Conservation (phyloP, 2,329 filamentous ascomycete species). For the Pseudopyricularia javanii region DNA sequence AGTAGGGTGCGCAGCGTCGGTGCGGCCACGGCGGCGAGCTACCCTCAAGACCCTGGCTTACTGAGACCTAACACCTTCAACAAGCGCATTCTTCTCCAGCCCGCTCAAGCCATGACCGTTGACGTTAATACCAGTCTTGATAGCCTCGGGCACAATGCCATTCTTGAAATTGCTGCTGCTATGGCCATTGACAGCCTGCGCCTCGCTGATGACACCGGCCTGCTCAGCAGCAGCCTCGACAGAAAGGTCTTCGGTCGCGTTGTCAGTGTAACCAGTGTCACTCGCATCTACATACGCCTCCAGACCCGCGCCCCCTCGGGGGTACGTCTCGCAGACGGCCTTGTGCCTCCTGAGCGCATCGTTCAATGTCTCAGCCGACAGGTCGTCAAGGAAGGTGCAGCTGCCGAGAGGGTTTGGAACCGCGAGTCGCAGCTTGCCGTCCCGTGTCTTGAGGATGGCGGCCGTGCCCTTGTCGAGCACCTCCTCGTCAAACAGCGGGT, state of each 20-base stretch:
- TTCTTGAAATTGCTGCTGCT: not conserved
- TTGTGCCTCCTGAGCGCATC: conserved; percentile 51
- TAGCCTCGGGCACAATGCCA: not conserved
- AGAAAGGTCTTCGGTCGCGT: conserved; percentile 8
- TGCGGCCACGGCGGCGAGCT: too few relatives aligned
- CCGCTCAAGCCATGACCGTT: not conserved
- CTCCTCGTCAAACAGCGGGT: conserved; percentile 52
- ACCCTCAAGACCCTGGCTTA: too few relatives aligned
- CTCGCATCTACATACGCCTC: conserved; percentile 59
- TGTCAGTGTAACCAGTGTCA: conserved; percentile 47
- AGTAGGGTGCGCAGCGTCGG: too few relatives aligned
- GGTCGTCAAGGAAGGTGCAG: conserved; percentile 59
- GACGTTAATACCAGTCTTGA: not conserved
- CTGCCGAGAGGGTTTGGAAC: conserved; percentile 56
- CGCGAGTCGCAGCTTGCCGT: conserved; percentile 54
- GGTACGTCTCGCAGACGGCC: conserved; percentile 46
- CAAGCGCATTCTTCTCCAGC: not conserved
- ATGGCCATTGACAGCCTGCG: conserved; percentile 20
- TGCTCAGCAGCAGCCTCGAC: conserved; percentile 27
- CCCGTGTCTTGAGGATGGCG: conserved; percentile 60
- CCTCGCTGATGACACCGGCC: conserved; percentile 18
- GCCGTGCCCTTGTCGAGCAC: conserved; percentile 53
- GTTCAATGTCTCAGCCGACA: conserved; percentile 48
- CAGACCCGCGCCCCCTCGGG: conserved; percentile 50
- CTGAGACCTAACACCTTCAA: not conserved